Base-by-base conservation (phyloP, 2,329 filamentous ascomycete genomes). In the Talaromyces sp. region DNA sequence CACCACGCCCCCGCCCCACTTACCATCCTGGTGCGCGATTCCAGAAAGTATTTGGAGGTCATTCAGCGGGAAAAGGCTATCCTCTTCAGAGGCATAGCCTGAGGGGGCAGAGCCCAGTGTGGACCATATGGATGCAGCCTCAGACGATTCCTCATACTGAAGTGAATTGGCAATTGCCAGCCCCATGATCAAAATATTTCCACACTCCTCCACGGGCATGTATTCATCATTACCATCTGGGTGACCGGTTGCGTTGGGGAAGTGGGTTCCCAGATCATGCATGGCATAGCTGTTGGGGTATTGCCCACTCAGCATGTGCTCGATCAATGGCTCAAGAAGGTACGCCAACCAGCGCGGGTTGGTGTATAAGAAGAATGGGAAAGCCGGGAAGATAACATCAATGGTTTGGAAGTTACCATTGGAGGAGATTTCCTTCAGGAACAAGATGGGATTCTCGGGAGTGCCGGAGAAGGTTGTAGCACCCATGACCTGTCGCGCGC, bases 331-430 rank as follows among this genome's bases (percentile, higher is more conserved):
- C 69, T 93, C 89, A 4, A 94, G 77, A 3, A 93, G 78, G 65
- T 92, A 92, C 1, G 86, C 87, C 51, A 92, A 76, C 89, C 89
- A 93, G 53, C 84, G 80, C 2, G 90, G 90, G 62, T 92, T 91
- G 16, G 89, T 91, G 67, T 93, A 94, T 17, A 93, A 70, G 77
- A 93, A 93, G 79, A 93, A 94, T 0, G 90, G 89, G 72, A 91
- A 92, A 0, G 89, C 82, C 0, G 90, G 90, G 76, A 91, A 94
- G 63, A 95, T 93, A 51, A 95, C 89, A 74, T 93, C 89, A 10
- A 94, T 88, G 0, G 90, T 94, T 68, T 94, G 90, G 70, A 86
- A 86, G 65, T 95, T 93, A 3, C 90, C 90, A 63, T 93, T 89
- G 2, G 88, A 91, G 1, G 88, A 91, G 51, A 94, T 93, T 69